phyloP scores from a whole-genome alignment of 805 yeast genomes.

The Starmerella vaccinii region DNA sequence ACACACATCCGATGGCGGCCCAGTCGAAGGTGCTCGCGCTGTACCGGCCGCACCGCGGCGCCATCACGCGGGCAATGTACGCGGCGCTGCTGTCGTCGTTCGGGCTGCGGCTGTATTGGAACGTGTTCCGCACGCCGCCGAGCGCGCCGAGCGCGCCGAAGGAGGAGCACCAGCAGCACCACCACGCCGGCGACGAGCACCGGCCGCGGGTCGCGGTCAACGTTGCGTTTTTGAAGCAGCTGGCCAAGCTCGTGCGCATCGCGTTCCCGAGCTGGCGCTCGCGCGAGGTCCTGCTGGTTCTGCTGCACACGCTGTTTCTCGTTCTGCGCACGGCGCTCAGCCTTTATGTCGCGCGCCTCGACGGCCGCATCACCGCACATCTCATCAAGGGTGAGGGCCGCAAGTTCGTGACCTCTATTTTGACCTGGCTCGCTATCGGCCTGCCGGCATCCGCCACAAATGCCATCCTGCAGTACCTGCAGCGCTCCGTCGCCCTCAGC shows the following conservation, averaged over 20 bases:
- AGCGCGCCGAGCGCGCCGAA: neutral
- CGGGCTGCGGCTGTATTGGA: constrained; percentile 14
- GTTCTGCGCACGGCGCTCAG: constrained; percentile 63
- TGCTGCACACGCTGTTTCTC: constrained; percentile 48
- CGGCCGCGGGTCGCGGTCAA: constrained; percentile 29
- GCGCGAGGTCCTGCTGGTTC: constrained; percentile 33
- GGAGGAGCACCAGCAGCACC: neutral
- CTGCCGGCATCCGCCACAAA: constrained; percentile 77
- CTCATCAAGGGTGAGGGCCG: constrained; percentile 61
- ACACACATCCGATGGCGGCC: neutral
- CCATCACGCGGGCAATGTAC: constrained; percentile 21
- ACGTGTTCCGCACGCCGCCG: neutral
- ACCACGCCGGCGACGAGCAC: neutral
- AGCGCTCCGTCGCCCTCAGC: constrained; percentile 31
- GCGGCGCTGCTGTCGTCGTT: constrained; percentile 14
- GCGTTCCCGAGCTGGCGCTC: constrained; percentile 29
- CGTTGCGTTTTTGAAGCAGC: constrained; percentile 25
- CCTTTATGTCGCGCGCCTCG: constrained; percentile 72
- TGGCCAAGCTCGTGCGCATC: constrained; percentile 28
- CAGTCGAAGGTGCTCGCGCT: constrained; percentile 3
- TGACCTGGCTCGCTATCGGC: constrained; percentile 75
- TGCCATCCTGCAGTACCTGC: constrained; percentile 44
- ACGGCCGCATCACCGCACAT: constrained; percentile 75
- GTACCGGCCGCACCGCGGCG: constrained; percentile 20
- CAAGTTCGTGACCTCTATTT: constrained; percentile 50